Evolutionary conservation across 2,329 filamentous ascomycete genomes (phyloP).

Genomic region (Zasmidium angulare): DNA sequence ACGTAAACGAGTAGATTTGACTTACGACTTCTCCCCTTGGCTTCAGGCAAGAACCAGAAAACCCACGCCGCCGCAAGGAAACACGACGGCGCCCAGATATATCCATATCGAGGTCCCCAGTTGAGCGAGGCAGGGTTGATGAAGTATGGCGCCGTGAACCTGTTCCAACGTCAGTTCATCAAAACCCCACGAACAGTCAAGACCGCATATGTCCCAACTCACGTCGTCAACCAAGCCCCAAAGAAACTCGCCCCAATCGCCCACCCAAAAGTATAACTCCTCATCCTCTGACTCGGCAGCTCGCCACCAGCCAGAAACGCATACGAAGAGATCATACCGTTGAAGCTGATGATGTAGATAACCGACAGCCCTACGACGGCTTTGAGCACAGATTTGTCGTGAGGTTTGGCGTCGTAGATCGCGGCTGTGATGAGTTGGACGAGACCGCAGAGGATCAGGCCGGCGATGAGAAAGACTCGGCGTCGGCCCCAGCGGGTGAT

Average conservation of each 20-base stretch:
- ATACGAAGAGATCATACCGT: conserved; percentile 54
- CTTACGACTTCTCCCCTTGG: conserved; percentile 41
- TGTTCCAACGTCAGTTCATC: background rate
- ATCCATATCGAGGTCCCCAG: conserved; percentile 60
- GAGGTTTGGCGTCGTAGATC: conserved; percentile 49
- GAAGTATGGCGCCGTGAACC: conserved; percentile 60
- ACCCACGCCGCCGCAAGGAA: conserved; percentile 36
- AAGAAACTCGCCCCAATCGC: conserved; percentile 57
- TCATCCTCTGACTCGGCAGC: conserved; percentile 56
- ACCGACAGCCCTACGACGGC: conserved; percentile 55
- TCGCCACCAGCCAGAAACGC: conserved; percentile 60
- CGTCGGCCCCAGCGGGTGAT: conserved; percentile 56
- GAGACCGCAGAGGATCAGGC: conserved; percentile 54
- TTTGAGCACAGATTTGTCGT: conserved; percentile 41
- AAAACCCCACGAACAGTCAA: too few species aligned
- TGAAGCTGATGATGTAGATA: conserved; percentile 57
- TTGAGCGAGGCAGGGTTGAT: conserved; percentile 56
- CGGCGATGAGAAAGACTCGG: conserved; percentile 53
- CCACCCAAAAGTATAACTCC: conserved; percentile 57
- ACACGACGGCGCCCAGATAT: conserved; percentile 53
- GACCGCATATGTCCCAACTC: too few species aligned
- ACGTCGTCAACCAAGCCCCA: conserved; percentile 56
- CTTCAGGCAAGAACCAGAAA: conserved; percentile 55
- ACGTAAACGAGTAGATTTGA: background rate
- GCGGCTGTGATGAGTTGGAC: conserved; percentile 56